A percentile compares a stretch with the other conserved stretches of the same genome.
Conservation (phyloP, 2,329 filamentous ascomycete species). For the Scedosporium aurantiacum region DNA sequence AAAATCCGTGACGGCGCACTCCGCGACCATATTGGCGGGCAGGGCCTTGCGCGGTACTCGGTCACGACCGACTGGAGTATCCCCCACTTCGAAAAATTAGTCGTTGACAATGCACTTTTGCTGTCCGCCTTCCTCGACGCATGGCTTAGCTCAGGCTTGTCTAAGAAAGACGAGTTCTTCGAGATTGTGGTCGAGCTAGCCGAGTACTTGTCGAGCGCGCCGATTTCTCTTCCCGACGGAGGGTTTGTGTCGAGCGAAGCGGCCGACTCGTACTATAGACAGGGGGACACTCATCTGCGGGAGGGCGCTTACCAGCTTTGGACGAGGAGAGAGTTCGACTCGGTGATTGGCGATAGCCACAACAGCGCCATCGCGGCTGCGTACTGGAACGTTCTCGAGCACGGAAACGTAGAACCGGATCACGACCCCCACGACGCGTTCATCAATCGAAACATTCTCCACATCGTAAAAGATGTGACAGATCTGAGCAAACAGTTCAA, state of each 20-base stretch:
- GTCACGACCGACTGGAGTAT: slow-evolving; percentile 87
- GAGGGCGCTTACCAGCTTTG: slow-evolving; percentile 94
- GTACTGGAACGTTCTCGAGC: slow-evolving; percentile 72
- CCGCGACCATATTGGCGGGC: slow-evolving; percentile 42
- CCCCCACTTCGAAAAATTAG: slow-evolving; percentile 95
- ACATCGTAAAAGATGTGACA: slow-evolving; percentile 54
- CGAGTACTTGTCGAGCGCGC: slow-evolving; percentile 68
- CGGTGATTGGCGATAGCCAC: slow-evolving; percentile 44
- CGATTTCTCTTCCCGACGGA: slow-evolving; percentile 56
- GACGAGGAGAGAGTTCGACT: slow-evolving; percentile 78
- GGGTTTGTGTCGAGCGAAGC: slow-evolving; percentile 85
- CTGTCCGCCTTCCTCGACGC: slow-evolving; percentile 77
- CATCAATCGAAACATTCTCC: slow-evolving; percentile 82
- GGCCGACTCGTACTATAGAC: slow-evolving; percentile 68
- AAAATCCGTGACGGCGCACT: slow-evolving; percentile 52
- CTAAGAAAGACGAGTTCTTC: slow-evolving; percentile 59
- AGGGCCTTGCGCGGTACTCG: slow-evolving; percentile 62
- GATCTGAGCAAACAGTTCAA: slow-evolving; percentile 67
- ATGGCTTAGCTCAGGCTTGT: slow-evolving; percentile 47
- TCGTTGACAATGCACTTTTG: slow-evolving; percentile 84
- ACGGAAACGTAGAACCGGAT: slow-evolving; percentile 74
- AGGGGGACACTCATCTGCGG: slow-evolving; percentile 68
- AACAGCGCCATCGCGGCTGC: slow-evolving; percentile 63
- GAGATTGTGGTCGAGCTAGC: slow-evolving; percentile 72
- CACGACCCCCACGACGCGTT: slow-evolving; percentile 91